Evolutionary conservation across 1,139 yeast species (phyloP).

Genomic region (Geotrichum europaeum): DNA sequence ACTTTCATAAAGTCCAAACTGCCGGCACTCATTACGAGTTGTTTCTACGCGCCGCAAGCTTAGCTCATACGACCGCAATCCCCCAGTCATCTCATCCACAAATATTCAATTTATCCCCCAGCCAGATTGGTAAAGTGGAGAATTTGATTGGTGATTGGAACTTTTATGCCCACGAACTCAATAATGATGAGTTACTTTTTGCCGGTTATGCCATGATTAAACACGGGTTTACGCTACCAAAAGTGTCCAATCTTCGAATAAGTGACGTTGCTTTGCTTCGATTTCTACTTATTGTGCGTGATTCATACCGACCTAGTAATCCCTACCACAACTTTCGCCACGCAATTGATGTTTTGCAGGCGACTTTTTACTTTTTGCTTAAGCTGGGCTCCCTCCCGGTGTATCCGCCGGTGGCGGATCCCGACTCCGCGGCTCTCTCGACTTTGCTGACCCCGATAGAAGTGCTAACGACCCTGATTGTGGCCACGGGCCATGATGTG

Average conservation of each 20-base stretch:
- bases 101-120: conserved; percentile 8
- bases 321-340: conserved; percentile 94
- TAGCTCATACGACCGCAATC: background rate
- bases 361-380: conserved; percentile 61
- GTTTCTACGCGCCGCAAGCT: background rate
- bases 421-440: background rate
- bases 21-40: background rate
- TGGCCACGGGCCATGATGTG: conserved; percentile 91
- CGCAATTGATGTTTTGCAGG: conserved; percentile 93
- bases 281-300: conserved; percentile 60
- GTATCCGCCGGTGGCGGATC: background rate
- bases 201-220: conserved; percentile 54
- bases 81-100: background rate
- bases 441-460: conserved; percentile 37
- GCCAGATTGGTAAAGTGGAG: conserved; percentile 3
- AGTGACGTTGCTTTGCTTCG: conserved; percentile 45
- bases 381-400: conserved; percentile 44
- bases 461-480: conserved; percentile 55
- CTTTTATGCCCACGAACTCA: conserved; percentile 63
- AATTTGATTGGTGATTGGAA: conserved; percentile 31
- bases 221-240: conserved; percentile 42
- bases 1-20: background rate
- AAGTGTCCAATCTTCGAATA: conserved; percentile 30
- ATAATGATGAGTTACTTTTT: conserved; percentile 61
- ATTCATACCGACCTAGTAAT: conserved; percentile 74